phyloP scores from a whole-genome alignment of 2,329 filamentous ascomycete species.

The Clarireedia paspali region DNA sequence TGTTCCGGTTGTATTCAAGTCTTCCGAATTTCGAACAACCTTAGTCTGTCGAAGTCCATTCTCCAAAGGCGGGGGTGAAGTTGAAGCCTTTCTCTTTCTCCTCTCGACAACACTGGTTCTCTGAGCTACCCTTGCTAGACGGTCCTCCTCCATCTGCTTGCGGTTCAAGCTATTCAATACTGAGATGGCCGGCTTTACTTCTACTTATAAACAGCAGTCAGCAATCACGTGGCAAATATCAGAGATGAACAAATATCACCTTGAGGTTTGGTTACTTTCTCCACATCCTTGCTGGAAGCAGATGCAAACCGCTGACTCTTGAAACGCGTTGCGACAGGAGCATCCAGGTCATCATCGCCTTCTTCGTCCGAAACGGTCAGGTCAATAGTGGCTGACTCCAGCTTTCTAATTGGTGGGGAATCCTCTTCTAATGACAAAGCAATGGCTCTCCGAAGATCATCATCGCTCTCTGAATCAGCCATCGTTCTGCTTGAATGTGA shows the following conservation, averaged over 20 bases:
- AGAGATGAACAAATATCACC: neutral
- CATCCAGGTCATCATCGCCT: constrained; percentile 25
- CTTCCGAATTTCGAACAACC: neutral
- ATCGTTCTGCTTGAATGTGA: constrained; percentile 11
- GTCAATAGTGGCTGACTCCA: constrained; percentile 22
- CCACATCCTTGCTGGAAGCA: neutral
- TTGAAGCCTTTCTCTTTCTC: constrained; percentile 30
- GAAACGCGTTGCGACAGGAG: constrained; percentile 14
- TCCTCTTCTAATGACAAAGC: constrained; percentile 42
- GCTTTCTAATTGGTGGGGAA: neutral
- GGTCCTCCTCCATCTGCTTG: constrained; percentile 78
- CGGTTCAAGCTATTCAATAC: constrained; percentile 42
- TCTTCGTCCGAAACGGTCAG: constrained; percentile 29
- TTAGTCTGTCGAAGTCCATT: constrained; percentile 10
- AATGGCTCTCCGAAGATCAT: constrained; percentile 53
- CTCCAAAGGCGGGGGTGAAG: constrained; percentile 8
- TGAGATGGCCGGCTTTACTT: neutral
- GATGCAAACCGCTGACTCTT: neutral
- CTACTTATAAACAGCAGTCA: neutral
- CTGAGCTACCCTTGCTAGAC: constrained; percentile 50
- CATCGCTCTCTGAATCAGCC: constrained; percentile 33
- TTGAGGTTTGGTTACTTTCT: neutral
- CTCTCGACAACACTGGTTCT: constrained; percentile 36
- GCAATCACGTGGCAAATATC: neutral
- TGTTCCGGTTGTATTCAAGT: neutral